Conservation (phyloP, 148 eudicot species). For the Vaccinium myrtillus region DNA sequence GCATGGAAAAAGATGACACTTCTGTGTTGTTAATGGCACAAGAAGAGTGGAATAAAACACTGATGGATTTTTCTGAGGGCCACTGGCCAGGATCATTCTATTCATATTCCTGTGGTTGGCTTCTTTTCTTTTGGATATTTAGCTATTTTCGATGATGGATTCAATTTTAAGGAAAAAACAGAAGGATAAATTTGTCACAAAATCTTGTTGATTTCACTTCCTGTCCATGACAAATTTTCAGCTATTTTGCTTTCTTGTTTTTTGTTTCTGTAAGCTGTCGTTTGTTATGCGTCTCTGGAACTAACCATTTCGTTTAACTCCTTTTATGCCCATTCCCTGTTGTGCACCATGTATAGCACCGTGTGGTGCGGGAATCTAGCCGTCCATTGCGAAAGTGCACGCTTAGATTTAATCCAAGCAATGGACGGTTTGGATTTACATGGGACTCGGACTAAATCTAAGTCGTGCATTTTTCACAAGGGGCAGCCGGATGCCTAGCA, state of each 20-base stretch:
- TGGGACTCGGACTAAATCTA: no score
- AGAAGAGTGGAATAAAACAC: slow-evolving; percentile 5
- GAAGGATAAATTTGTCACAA: no score
- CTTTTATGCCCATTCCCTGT: background rate
- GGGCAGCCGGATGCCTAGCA: no score
- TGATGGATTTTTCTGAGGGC: background rate
- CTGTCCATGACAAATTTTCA: background rate
- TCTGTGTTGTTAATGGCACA: slow-evolving; percentile 9
- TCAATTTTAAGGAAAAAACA: background rate
- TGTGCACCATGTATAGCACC: no score
- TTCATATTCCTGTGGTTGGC: background rate
- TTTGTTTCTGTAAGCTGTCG: no score
- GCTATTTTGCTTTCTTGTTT: background rate
- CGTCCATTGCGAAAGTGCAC: no score
- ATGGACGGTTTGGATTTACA: no score
- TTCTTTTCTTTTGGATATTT: background rate
- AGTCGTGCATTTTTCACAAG: no score
- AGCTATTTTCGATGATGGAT: background rate
- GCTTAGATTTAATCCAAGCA: no score
- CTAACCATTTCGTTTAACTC: background rate
- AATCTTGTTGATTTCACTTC: no score
- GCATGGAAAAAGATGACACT: background rate
- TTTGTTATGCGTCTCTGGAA: background rate
- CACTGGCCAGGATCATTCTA: background rate
- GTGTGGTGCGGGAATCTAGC: no score